A percentile compares a stretch with the other conserved stretches of the same genome.
phyloP scores from a whole-genome alignment of 2,329 filamentous ascomycete genomes.

The Alternaria tenuissima region DNA sequence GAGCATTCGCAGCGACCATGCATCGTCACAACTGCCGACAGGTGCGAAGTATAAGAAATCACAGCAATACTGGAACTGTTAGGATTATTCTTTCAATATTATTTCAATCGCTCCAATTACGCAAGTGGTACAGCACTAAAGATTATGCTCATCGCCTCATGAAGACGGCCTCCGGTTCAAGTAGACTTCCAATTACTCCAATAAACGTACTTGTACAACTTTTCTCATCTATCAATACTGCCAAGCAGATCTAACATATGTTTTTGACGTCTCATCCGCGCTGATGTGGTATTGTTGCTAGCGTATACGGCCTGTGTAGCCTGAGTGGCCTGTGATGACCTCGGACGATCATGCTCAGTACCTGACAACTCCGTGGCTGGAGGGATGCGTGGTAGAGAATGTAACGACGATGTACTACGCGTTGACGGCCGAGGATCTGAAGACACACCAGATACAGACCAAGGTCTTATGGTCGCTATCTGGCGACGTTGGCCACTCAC shows the following conservation, averaged over 20 bases:
- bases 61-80: no score
- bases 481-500: not conserved
- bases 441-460: not conserved
- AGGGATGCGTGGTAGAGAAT: not conserved
- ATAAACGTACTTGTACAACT: not conserved
- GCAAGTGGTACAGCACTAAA: no score
- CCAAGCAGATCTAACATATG: conserved; percentile 24
- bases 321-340: not conserved
- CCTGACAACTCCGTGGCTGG: not conserved
- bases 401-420: not conserved
- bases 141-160: not conserved
- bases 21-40: not conserved
- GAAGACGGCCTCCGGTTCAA: not conserved
- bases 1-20: not conserved
- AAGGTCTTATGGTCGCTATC: not conserved
- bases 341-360: not conserved
- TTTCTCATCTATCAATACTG: conserved; percentile 13
- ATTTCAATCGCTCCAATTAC: no score
- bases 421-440: not conserved
- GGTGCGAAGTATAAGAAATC: not conserved
- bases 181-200: not conserved
- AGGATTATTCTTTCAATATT: no score
- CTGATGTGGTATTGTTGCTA: conserved; percentile 2
- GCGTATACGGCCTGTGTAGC: not conserved
- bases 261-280: conserved; percentile 27